Base-by-base conservation (phyloP, 345 rosid species). In the Limnanthes douglasii region DNA sequence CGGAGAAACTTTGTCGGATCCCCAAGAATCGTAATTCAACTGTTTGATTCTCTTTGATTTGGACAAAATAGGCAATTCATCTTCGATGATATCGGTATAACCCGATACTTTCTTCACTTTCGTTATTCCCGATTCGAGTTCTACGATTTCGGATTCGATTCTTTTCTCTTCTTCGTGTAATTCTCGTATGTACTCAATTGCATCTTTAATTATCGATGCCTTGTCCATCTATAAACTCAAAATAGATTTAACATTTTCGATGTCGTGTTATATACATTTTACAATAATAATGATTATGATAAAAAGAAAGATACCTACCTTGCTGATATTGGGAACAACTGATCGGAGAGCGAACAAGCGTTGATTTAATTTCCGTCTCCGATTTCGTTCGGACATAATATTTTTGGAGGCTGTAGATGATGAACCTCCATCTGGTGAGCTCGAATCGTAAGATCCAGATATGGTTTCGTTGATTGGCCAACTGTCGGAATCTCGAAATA, bases 141-240 rank as follows among this genome's bases (percentile, higher is more conserved):
- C 94, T 45, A 27, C n/a, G 9, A 84, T 74, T 65, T 90, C 94
- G 1, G 66, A 61, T 32, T 62, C 70, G 8, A 90, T 75, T 47
- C 68, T 64, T 31, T 50, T 62, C 55, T 90, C 86, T 53, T 80
- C 94, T 1, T 70, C 73, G 10, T 79, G 98, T 50, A 90, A 44
- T 25, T 79, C 84, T 51, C 84, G 69, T 34, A 90, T 84, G 56
- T 90, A 84, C 29, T 72, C 75, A 10, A 90, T 90, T 3, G 98
- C 95, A 18, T 90, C 98, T 55, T 77, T 90, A 42, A 90, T 66
- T 51, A 90, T 90, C n/a, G 98, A 90, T 9, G 98, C 98, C 67
- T 80, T 90, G 46, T 90, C 98, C 98, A 90, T 90, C 98, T 90
- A 46, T 11, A 34, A 43, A 5, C 16, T n/a, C 2, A 1, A 18